Percentiles rank a stretch among this genome's conserved stretches.
Evolutionary conservation across 2,329 filamentous ascomycete genomes (phyloP).

Genomic region (Fusarium sp.): DNA sequence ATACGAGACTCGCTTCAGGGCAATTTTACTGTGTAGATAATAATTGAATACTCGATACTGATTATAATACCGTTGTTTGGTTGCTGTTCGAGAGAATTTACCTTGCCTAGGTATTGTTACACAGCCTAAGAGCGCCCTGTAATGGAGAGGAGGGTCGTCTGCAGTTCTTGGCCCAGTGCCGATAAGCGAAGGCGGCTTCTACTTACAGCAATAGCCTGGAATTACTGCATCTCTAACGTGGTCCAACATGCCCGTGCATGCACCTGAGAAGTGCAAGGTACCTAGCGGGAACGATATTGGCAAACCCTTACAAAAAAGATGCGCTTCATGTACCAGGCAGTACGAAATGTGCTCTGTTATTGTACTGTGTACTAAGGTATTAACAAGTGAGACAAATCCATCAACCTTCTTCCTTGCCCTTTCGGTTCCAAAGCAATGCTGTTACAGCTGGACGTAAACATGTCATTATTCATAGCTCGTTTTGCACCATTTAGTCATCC

Average conservation of each 20-base stretch:
- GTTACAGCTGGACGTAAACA: constrained; percentile 30
- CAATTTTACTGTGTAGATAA: no score
- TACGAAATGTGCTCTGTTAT: constrained; percentile 11
- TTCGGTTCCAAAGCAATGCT: constrained; percentile 21
- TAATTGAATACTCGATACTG: not conserved
- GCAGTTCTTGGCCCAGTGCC: constrained; percentile 36
- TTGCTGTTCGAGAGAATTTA: not conserved
- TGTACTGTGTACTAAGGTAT: constrained; percentile 31
- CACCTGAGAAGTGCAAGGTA: not conserved
- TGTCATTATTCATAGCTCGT: constrained; percentile 36
- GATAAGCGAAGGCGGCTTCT: constrained; percentile 36
- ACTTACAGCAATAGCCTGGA: not conserved
- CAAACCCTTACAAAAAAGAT: not conserved
- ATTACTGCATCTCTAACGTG: constrained; percentile 10
- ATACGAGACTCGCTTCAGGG: not conserved
- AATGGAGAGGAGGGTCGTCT: constrained; percentile 6
- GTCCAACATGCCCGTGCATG: not conserved
- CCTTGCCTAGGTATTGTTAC: not conserved
- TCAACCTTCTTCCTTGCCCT: constrained; percentile 18
- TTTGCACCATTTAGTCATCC: constrained; percentile 32
- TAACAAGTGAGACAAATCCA: constrained; percentile 27
- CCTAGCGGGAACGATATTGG: not conserved
- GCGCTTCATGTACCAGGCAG: not conserved
- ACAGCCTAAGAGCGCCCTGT: constrained; percentile 3
- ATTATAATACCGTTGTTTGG: not conserved